These are phyloP conservation scores for Spathaspora arborariae DNA, from an alignment of 805 yeast genomes.

Conservation along the genomic window DNA sequence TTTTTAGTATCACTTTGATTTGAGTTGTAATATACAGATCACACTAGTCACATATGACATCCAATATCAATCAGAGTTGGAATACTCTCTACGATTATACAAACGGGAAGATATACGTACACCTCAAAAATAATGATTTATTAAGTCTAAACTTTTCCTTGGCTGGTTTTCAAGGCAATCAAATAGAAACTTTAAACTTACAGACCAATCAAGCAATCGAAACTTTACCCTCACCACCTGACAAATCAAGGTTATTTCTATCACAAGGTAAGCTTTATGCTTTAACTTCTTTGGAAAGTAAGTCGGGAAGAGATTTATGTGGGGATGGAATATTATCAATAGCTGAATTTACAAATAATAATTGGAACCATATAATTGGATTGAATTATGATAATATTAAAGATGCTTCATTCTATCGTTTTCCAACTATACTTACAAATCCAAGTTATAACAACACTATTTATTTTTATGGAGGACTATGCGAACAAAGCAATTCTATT, in stretches of 20 bases:
- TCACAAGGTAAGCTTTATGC: slow-evolving; percentile 28
- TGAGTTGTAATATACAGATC: background rate
- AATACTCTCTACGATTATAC: slow-evolving; percentile 33
- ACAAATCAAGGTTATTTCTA: slow-evolving; percentile 28
- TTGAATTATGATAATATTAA: slow-evolving; percentile 9
- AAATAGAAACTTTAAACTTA: slow-evolving; percentile 12
- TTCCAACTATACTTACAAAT: slow-evolving; percentile 42
- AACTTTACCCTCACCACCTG: slow-evolving; percentile 28
- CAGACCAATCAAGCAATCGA: slow-evolving; percentile 19
- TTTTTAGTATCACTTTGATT: background rate
- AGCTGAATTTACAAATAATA: slow-evolving; percentile 15
- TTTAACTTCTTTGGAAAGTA: slow-evolving; percentile 8
- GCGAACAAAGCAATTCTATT: slow-evolving; percentile 20
- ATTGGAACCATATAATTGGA: slow-evolving; percentile 15
- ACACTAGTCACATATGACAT: too few relatives aligned
- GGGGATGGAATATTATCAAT: slow-evolving; percentile 25
- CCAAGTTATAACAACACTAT: slow-evolving; percentile 31
- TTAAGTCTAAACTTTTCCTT: slow-evolving; percentile 33
- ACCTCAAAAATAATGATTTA: slow-evolving; percentile 33
- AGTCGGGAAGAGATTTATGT: slow-evolving; percentile 15
- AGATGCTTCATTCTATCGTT: slow-evolving; percentile 29
- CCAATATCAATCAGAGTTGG: slow-evolving; percentile 15
- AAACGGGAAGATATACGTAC: slow-evolving; percentile 31
- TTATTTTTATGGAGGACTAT: slow-evolving; percentile 54
- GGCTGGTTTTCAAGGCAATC: slow-evolving; percentile 21